Percentiles rank a stretch among this genome's conserved stretches.
Conservation (phyloP, 139 green algal genomes). For the Eudorina sp. region DNA sequence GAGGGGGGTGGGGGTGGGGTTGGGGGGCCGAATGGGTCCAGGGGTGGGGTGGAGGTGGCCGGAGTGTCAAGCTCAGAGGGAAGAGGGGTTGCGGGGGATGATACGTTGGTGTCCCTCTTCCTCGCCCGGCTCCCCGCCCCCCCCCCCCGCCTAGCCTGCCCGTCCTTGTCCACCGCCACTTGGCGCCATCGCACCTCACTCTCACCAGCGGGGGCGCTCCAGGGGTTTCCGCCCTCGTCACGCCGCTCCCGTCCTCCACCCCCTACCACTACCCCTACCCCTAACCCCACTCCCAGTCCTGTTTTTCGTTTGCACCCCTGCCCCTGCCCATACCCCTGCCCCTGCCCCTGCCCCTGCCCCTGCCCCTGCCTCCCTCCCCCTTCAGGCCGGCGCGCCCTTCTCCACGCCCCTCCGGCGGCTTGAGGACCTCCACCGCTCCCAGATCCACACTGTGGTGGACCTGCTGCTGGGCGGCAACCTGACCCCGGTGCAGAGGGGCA, state of each 20-base stretch:
- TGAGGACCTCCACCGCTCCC: constrained; percentile 22
- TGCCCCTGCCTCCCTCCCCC: neutral
- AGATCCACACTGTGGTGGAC: constrained; percentile 54
- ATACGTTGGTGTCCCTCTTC: too few species aligned
- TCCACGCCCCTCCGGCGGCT: constrained; percentile 31
- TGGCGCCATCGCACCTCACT: too few species aligned
- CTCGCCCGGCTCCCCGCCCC: too few species aligned
- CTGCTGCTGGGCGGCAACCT: constrained; percentile 51
- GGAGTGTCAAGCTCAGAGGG: too few species aligned
- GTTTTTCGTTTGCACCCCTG: neutral
- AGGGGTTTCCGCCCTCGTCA: too few species aligned
- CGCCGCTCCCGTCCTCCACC: too few species aligned
- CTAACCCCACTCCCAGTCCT: neutral
- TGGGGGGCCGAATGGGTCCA: too few species aligned
- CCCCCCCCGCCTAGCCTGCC: too few species aligned
- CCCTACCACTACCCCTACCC: neutral
- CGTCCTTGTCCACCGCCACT: too few species aligned
- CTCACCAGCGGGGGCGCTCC: too few species aligned
- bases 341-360: neutral
- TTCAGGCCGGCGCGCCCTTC: constrained; percentile 43
- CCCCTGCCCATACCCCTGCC: neutral
- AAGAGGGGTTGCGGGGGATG: too few species aligned
- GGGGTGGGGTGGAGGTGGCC: too few species aligned
- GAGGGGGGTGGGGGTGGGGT: neutral
- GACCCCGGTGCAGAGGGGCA: constrained; percentile 33